These are phyloP conservation scores for Trypanosoma caninum DNA, from an alignment of 208 protist species.

Conservation along the genomic window DNA sequence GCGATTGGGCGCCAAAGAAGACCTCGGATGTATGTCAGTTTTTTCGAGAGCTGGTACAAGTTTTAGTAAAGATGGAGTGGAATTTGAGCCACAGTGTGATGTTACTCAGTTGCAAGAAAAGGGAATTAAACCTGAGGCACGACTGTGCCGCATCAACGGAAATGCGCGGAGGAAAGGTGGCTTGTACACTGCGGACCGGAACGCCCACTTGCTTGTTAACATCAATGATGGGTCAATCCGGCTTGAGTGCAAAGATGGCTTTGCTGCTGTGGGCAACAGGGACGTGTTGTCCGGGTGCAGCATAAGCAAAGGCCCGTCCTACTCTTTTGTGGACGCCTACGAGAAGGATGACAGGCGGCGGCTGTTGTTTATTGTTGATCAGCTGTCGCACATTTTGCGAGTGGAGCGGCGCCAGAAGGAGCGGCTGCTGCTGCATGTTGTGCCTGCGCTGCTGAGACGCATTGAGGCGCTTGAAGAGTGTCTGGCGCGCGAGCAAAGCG, in stretches of 20 bases:
- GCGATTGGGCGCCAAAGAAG: too few relatives aligned
- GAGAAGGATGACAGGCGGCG: constrained; percentile 16
- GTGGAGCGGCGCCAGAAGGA: constrained; percentile 14
- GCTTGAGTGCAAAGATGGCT: background rate
- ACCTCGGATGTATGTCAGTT: too few relatives aligned
- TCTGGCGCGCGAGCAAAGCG: constrained; percentile 1
- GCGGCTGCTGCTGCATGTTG: constrained; percentile 8
- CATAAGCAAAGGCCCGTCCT: background rate
- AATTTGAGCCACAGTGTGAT: too few relatives aligned
- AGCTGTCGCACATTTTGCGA: constrained; percentile 12
- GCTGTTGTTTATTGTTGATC: constrained; percentile 26
- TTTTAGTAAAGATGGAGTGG: too few relatives aligned
- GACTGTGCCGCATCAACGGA: too few relatives aligned
- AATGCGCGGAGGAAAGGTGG: too few relatives aligned
- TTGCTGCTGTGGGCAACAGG: background rate
- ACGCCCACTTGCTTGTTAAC: constrained; percentile 7
- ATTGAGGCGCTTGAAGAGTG: constrained; percentile 11
- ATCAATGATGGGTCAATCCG: constrained; percentile 6
- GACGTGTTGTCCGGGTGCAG: background rate
- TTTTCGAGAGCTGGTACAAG: too few relatives aligned
- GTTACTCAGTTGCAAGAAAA: too few relatives aligned
- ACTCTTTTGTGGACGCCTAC: constrained; percentile 24
- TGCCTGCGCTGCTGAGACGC: constrained; percentile 8
- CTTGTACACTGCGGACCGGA: background rate
- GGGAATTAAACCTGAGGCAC: too few relatives aligned